Percentiles rank a stretch among this genome's conserved stretches.
Evolutionary conservation across 495 filamentous ascomycete genomes (phyloP).

Genomic region (Bacidia rubella): DNA sequence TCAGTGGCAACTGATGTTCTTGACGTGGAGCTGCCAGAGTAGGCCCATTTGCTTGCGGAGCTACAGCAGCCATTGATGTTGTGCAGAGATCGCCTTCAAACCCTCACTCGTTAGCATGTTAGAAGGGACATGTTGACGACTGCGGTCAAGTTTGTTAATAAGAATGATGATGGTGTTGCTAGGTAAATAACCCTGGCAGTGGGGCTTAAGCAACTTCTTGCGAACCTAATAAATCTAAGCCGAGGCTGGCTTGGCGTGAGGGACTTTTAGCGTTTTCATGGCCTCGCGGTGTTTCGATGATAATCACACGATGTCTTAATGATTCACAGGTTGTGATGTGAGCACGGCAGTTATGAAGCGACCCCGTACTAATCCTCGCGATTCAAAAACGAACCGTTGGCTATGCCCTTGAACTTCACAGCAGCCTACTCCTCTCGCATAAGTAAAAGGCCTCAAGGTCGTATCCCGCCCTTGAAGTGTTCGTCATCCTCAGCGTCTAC

Average conservation of each 20-base stretch:
- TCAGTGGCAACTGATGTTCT: constrained; percentile 19
- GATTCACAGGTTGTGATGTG: neutral
- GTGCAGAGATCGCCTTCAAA: too few relatives aligned
- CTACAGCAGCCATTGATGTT: constrained; percentile 5
- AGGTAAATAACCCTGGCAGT: too few relatives aligned
- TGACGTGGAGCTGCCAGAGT: constrained; percentile 11
- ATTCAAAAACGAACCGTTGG: neutral
- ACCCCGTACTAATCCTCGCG: neutral
- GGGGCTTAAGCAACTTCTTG: too few relatives aligned
- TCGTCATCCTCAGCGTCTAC: constrained; percentile 38
- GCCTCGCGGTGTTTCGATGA: too few relatives aligned
- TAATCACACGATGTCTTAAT: neutral
- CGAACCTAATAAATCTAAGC: too few relatives aligned
- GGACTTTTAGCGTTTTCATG: too few relatives aligned
- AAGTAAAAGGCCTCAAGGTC: constrained; percentile 14
- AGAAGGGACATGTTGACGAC: too few relatives aligned
- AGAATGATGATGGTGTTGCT: too few relatives aligned
- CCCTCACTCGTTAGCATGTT: too few relatives aligned
- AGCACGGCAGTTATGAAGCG: neutral
- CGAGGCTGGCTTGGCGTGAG: too few relatives aligned
- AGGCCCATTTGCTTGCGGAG: constrained; percentile 6
- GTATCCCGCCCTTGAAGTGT: constrained; percentile 24
- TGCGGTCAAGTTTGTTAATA: too few relatives aligned
- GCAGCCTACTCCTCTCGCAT: constrained; percentile 24
- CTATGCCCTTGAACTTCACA: constrained; percentile 22